Percentiles rank a stretch among this genome's conserved stretches.
phyloP scores from a whole-genome alignment of 257 asterid genomes.

The Solanum pennellii region DNA sequence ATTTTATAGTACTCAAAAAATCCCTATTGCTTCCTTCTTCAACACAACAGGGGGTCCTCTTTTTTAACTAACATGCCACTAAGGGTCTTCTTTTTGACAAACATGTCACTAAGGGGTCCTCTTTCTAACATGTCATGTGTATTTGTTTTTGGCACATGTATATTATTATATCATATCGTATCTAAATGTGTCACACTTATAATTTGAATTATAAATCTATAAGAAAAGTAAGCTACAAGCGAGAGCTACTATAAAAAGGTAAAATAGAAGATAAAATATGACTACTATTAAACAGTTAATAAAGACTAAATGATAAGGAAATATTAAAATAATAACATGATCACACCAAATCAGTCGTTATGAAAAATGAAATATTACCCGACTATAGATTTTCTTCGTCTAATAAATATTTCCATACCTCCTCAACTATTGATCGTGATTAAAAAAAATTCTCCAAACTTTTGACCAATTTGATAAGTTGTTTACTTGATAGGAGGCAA shows the following conservation, averaged over 20 bases:
- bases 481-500: neutral
- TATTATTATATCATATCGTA: too few relatives aligned
- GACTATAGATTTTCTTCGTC: neutral
- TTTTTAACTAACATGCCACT: neutral
- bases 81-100: neutral
- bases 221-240: too few relatives aligned
- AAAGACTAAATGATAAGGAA: too few relatives aligned
- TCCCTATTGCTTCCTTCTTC: neutral
- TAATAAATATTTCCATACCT: neutral
- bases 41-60: neutral
- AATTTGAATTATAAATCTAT: too few relatives aligned
- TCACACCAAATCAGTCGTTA: too few relatives aligned
- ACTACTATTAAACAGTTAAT: too few relatives aligned
- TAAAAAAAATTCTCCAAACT: neutral
- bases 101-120: neutral
- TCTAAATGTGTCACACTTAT: neutral
- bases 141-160: too few relatives aligned
- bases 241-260: too few relatives aligned
- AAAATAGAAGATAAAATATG: too few relatives aligned
- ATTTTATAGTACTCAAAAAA: neutral
- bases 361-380: too few relatives aligned
- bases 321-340: too few relatives aligned
- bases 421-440: neutral
- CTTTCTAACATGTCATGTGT: neutral
- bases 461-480: neutral